These are phyloP conservation scores for Claviceps digitariae DNA, from an alignment of 2,329 filamentous ascomycete species.

Conservation along the genomic window DNA sequence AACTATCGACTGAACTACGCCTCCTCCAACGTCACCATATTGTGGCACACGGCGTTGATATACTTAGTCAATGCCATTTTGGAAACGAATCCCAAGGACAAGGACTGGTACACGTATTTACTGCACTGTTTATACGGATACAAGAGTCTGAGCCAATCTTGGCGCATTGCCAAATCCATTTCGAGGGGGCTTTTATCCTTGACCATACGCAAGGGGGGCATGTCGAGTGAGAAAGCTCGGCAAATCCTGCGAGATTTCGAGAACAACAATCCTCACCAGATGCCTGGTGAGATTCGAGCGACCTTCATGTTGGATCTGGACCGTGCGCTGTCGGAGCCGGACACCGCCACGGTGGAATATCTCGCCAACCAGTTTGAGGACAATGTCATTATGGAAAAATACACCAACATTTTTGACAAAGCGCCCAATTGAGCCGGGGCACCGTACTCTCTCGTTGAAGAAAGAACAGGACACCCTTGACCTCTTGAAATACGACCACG, in stretches of 20 bases:
- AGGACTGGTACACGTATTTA: slow-evolving; percentile 21
- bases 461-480: too few species aligned
- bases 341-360: slow-evolving; percentile 19
- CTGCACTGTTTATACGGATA: slow-evolving; percentile 23
- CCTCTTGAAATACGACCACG: too few species aligned
- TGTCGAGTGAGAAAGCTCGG: slow-evolving; percentile 16
- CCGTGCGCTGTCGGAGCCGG: slow-evolving; percentile 21
- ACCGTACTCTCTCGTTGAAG: too few species aligned
- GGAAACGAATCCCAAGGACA: slow-evolving; percentile 10
- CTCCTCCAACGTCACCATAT: slow-evolving; percentile 19
- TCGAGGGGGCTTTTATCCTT: slow-evolving; percentile 18
- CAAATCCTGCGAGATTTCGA: slow-evolving; percentile 17
- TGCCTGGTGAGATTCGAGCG: slow-evolving; percentile 16
- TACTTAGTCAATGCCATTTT: slow-evolving; percentile 24
- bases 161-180: slow-evolving; percentile 18
- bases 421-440: not conserved
- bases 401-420: slow-evolving; percentile 10
- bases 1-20: slow-evolving; percentile 18
- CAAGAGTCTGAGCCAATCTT: slow-evolving; percentile 17
- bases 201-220: slow-evolving; percentile 16
- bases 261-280: slow-evolving; percentile 9
- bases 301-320: slow-evolving; percentile 25
- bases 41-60: slow-evolving; percentile 24
- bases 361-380: slow-evolving; percentile 21
- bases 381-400: slow-evolving; percentile 21